These are phyloP conservation scores for Chrysochromulina parva DNA, from an alignment of 78 protist species.

Conservation along the genomic window DNA sequence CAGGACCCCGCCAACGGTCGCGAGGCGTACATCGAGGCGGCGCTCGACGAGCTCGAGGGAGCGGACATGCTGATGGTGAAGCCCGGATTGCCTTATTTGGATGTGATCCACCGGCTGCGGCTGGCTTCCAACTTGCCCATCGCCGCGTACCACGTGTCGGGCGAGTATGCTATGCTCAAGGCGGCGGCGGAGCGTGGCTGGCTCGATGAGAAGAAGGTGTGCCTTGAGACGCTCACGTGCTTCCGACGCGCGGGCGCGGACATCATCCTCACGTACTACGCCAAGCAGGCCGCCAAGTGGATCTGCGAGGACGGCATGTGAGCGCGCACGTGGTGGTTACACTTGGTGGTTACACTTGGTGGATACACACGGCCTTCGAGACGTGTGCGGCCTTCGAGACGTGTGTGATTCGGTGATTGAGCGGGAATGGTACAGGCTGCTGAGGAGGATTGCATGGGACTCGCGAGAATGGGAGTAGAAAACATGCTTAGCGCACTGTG, in stretches of 20 bases:
- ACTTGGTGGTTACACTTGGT: too few relatives aligned
- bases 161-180: constrained; percentile 43
- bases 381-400: too few relatives aligned
- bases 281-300: constrained; percentile 44
- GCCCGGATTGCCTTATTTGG: constrained; percentile 32
- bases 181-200: constrained; percentile 36
- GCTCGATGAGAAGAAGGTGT: constrained; percentile 34
- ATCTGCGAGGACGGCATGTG: not conserved
- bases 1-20: constrained; percentile 76
- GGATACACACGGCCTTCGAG: too few relatives aligned
- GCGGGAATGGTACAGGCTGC: too few relatives aligned
- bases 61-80: constrained; percentile 9
- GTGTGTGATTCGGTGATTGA: too few relatives aligned
- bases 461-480: too few relatives aligned
- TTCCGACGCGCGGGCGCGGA: constrained; percentile 49
- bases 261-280: constrained; percentile 44
- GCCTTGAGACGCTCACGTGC: constrained; percentile 37
- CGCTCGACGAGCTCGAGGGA: constrained; percentile 3
- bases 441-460: too few relatives aligned
- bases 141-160: constrained; percentile 23
- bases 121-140: not conserved
- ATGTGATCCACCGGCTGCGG: not conserved
- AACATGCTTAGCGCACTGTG: too few relatives aligned
- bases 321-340: not conserved
- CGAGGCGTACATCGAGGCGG: constrained; percentile 27